Evolutionary conservation across 1,284 basidiomycete species (phyloP).

Genomic region (Ceratobasidium sp.): DNA sequence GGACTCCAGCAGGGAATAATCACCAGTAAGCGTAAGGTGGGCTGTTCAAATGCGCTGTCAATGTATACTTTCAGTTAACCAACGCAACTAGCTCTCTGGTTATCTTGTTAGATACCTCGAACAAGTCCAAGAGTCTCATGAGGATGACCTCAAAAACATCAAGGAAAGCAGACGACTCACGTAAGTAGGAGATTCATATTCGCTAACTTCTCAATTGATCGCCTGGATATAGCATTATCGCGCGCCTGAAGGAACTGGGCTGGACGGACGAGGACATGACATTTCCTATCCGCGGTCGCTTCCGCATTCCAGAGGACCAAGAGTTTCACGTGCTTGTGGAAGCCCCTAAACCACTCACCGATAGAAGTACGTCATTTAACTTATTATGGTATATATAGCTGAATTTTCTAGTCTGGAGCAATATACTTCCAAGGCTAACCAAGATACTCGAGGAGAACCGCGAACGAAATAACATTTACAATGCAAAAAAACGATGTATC

Average conservation of each 20-base stretch:
- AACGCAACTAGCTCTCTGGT: neutral
- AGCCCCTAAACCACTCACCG: constrained; percentile 15
- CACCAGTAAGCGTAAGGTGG: neutral
- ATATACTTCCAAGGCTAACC: constrained; percentile 20
- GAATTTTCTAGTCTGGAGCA: constrained; percentile 12
- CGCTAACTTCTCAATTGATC: neutral
- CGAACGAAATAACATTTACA: neutral
- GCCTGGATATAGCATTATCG: neutral
- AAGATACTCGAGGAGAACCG: constrained; percentile 24
- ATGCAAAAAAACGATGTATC: neutral
- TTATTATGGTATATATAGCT: no score
- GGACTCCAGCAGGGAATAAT: no score
- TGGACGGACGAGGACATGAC: neutral
- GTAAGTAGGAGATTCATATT: no score
- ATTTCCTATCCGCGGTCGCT: neutral
- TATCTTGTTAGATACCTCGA: no score
- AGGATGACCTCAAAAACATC: neutral
- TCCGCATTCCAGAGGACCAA: no score
- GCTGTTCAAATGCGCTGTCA: neutral
- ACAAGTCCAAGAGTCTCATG: neutral
- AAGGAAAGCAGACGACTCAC: neutral
- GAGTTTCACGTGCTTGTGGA: constrained; percentile 10
- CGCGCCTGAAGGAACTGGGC: neutral
- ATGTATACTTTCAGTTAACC: no score
- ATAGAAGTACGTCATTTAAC: constrained; percentile 24